phyloP scores from a whole-genome alignment of 2,329 filamentous ascomycete genomes.

The Elsinoe arachidis region DNA sequence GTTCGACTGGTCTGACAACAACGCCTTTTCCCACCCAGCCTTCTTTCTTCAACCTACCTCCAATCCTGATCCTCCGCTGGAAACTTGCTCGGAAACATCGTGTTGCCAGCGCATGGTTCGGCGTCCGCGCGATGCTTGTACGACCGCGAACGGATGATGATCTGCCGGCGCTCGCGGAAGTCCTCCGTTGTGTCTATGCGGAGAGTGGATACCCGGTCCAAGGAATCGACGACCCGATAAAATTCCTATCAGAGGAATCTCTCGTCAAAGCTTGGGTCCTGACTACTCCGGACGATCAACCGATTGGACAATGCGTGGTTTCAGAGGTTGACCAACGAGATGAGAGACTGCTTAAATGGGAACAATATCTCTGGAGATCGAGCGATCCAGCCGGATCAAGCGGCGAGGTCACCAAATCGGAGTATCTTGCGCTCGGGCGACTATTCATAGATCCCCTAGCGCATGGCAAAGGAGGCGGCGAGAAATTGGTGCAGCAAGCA shows the following conservation, averaged over 20 bases:
- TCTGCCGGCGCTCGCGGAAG: constrained; percentile 18
- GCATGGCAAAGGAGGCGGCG: constrained; percentile 18
- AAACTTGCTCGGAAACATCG: too few relatives aligned
- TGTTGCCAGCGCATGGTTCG: too few relatives aligned
- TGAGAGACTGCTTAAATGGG: neutral
- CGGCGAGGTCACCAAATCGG: constrained; percentile 14
- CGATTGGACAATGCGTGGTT: constrained; percentile 20
- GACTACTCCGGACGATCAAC: neutral
- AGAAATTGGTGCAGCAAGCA: constrained; percentile 17
- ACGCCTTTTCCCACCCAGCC: neutral
- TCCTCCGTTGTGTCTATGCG: constrained; percentile 20
- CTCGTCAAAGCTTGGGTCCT: constrained; percentile 20
- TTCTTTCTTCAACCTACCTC: neutral
- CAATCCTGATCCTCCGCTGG: neutral
- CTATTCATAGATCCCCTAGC: constrained; percentile 21
- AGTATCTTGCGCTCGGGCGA: constrained; percentile 21
- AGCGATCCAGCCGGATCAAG: neutral
- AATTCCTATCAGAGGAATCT: constrained; percentile 12
- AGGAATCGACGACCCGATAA: constrained; percentile 17
- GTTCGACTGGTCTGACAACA: neutral
- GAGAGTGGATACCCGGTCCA: constrained; percentile 23
- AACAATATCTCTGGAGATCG: constrained; percentile 19
- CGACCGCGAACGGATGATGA: constrained; percentile 18
- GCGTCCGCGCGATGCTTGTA: neutral
- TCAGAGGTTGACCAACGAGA: constrained; percentile 15